Conservation (phyloP, 495 filamentous ascomycete species). For the Neurospora africana region DNA sequence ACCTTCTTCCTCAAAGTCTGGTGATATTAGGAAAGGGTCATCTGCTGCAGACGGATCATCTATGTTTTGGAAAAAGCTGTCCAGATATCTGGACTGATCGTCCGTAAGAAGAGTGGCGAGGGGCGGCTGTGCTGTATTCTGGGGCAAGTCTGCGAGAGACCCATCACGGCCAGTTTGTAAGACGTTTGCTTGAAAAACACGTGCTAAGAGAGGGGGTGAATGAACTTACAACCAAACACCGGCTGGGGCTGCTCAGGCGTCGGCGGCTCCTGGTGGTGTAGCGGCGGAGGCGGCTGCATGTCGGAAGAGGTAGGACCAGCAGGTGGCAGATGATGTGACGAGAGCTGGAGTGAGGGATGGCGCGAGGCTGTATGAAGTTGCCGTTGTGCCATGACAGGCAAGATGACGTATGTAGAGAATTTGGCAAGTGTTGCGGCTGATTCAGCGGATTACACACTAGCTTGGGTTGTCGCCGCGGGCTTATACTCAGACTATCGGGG, state of each 20-base stretch:
- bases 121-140: not conserved
- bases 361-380: not conserved
- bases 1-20: not conserved
- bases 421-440: not conserved
- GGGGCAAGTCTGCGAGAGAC: not conserved
- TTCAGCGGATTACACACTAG: not conserved
- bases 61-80: not conserved
- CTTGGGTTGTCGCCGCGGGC: not conserved
- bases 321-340: not conserved
- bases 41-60: not conserved
- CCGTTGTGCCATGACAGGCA: not conserved
- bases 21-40: not conserved
- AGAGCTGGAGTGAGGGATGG: not conserved
- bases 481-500: not conserved
- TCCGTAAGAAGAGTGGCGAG: not conserved
- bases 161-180: not conserved
- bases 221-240: not conserved
- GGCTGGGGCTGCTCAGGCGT: not conserved
- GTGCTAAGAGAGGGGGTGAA: not conserved
- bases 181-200: not conserved
- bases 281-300: not conserved
- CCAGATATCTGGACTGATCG: not conserved
- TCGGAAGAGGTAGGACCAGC: not conserved
- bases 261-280: not conserved
- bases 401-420: not conserved